Base-by-base conservation (phyloP, 768 basidiomycete species). In the Termitomyces sp. region DNA sequence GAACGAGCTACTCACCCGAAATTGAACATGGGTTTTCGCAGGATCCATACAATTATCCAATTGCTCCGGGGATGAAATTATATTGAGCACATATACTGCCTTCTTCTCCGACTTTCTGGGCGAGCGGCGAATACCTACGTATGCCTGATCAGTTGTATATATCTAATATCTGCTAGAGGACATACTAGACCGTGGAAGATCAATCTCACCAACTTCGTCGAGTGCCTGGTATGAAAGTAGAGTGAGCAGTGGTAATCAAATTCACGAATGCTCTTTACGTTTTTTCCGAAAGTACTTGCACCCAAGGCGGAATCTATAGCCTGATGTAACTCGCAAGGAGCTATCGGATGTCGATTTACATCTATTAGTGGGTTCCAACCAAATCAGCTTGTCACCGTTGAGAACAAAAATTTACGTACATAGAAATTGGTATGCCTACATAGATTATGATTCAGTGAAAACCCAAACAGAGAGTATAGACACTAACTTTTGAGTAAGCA, bases 1-100 rank as follows among this genome's bases (percentile, higher is more conserved):
- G n/a, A 30, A 24, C n/a, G 9, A 4, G 40, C 28, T 13, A 47
- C 75, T 63, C 67, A 92, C 94, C 71, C 83, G 78, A 47, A 95
- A 75, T 56, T 87, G 81, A 33, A 94, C 76, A 6, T 74, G 65
- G 4, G 75, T 73, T 73, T 94, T 95, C 18, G 82, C 75, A n/a
- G 94, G 92, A 62, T 91, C 92, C 30, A 94, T 66, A 58, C 84
- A 83, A 56, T 89, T 87, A 66, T 97, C 93, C 9, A 97, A 75
- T 28, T 85, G 75, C 26, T 75, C 72, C 3, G 84, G 72, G 45
- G 92, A 85, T 20, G 94, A 72, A 9, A 74, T 77, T 58, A 98
- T 66, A 66, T 91, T 86, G 48, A 98, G 74, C 47, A 94, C 87
- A 68, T 90, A 98, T 59, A 94, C 83, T 5, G 94, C 86, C 68